Base-by-base conservation (phyloP, 2,329 filamentous ascomycete species). In the Remersonia thermophila region DNA sequence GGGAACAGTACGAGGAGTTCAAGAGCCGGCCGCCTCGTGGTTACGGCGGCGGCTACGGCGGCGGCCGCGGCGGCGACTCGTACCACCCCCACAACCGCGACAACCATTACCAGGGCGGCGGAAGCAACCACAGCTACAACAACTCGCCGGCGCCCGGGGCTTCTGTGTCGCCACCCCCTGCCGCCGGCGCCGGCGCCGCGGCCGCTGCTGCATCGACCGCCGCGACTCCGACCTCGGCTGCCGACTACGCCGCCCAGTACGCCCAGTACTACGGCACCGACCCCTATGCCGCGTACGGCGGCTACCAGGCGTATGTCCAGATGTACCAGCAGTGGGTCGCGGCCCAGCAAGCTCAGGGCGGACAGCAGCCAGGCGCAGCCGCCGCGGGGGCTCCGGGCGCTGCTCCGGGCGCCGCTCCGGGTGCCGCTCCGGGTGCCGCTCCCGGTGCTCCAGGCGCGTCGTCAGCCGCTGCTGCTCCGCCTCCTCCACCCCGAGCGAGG, bases 221-320 rank as follows among this genome's bases (percentile, higher is more conserved):
- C 23, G 55, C 55, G 16, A 65, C 57, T 38, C 60, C 70, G 9
- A 58, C 69, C 17, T 52, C 40, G n/a, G 45, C 49, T 29, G 58
- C 64, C 36, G 82, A 93, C 50, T 91, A 91, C 55, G 75, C 75
- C 35, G 76, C 80, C 13, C 82, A 89, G 52, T 93, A 93, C 55
- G 80, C 83, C 3, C 80, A 86, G 55, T 91, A 93, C 57, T 89
- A 87, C 43, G 69, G 68, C 44, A 62, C 41, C 17, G 51, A 95
- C 52, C 89, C 87, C 0, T 95, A 95, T 56, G 85, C 85, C 29
- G 77, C 83, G 7, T 95, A 91, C 49, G 89, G 89, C 43, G 89
- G 89, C 37, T 95, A 91, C 58, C 73, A 79, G 48, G 82, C 80
- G 30, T 79, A 79, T 47, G 63, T 71, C 45, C 78, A 82, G 48